These are phyloP conservation scores for Adansonia madagascariensis DNA, from an alignment of 441 rosid genomes.

Conservation along the genomic window DNA sequence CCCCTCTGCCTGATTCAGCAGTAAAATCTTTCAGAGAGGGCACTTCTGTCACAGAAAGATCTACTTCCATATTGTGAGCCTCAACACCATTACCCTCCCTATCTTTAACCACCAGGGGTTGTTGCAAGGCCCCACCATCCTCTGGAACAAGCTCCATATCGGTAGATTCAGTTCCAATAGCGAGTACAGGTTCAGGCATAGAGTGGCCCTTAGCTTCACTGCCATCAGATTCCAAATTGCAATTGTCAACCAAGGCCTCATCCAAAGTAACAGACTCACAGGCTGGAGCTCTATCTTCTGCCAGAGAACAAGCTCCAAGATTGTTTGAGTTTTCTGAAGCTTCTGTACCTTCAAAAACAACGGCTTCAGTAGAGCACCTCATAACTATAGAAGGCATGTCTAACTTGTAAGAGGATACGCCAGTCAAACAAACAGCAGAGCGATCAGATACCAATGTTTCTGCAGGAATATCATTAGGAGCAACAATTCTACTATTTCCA, in stretches of 20 bases:
- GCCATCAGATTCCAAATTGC: slow-evolving; percentile 18
- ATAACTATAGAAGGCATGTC: slow-evolving; percentile 3
- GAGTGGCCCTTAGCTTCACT: slow-evolving; percentile 23
- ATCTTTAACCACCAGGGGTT: slow-evolving; percentile 21
- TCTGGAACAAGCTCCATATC: slow-evolving; percentile 24
- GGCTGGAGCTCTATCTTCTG: background rate
- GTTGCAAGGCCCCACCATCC: slow-evolving; percentile 18
- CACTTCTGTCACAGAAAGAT: slow-evolving; percentile 28
- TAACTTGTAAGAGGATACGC: background rate
- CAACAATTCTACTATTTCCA: background rate
- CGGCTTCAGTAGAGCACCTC: background rate
- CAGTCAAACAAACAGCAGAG: background rate
- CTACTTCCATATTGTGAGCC: slow-evolving; percentile 31
- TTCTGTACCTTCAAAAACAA: background rate
- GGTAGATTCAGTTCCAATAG: slow-evolving; percentile 24
- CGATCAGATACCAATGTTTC: slow-evolving; percentile 11
- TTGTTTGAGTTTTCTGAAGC: background rate
- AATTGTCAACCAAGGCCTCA: background rate
- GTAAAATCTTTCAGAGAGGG: background rate
- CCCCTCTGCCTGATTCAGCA: slow-evolving; percentile 10
- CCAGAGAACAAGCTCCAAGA: background rate
- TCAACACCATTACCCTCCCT: slow-evolving; percentile 27
- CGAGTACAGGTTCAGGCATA: slow-evolving; percentile 21
- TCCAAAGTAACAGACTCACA: background rate
- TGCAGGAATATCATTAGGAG: slow-evolving; percentile 6